Evolutionary conservation across 2,329 filamentous ascomycete genomes (phyloP).

Genomic region (Bipolaris oryzae): DNA sequence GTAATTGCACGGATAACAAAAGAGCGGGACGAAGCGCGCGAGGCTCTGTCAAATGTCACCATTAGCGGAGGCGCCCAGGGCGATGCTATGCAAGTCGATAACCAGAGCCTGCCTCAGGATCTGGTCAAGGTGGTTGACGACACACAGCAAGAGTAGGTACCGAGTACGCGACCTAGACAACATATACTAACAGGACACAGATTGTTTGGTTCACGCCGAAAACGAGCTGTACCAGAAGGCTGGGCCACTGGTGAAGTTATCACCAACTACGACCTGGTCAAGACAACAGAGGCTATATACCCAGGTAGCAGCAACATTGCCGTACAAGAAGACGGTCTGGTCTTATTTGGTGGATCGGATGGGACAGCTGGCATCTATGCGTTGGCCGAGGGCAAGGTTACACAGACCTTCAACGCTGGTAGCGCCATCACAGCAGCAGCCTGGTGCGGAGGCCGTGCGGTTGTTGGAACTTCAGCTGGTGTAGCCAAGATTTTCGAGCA

Average conservation of each 20-base stretch:
- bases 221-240: constrained; percentile 80
- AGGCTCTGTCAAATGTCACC: constrained; percentile 84
- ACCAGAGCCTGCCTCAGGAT: constrained; percentile 73
- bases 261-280: constrained; percentile 61
- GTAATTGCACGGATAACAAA: constrained; percentile 91
- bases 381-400: constrained; percentile 74
- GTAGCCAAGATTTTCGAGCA: constrained; percentile 78
- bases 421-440: constrained; percentile 69
- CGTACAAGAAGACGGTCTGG: constrained; percentile 66
- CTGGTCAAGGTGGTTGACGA: constrained; percentile 76
- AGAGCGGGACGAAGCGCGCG: constrained; percentile 90
- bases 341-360: constrained; percentile 75
- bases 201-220: constrained; percentile 86
- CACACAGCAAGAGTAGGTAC: constrained; percentile 75
- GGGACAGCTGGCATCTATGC: constrained; percentile 80
- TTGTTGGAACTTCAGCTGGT: constrained; percentile 77
- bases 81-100: constrained; percentile 94
- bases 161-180: too few relatives aligned
- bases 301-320: constrained; percentile 64
- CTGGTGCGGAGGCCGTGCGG: constrained; percentile 71
- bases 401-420: constrained; percentile 68
- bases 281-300: constrained; percentile 63
- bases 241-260: constrained; percentile 83
- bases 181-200: constrained; percentile 55
- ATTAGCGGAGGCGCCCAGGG: constrained; percentile 65